phyloP scores from a whole-genome alignment of 768 basidiomycete species.

The Chalciporus piperatus region DNA sequence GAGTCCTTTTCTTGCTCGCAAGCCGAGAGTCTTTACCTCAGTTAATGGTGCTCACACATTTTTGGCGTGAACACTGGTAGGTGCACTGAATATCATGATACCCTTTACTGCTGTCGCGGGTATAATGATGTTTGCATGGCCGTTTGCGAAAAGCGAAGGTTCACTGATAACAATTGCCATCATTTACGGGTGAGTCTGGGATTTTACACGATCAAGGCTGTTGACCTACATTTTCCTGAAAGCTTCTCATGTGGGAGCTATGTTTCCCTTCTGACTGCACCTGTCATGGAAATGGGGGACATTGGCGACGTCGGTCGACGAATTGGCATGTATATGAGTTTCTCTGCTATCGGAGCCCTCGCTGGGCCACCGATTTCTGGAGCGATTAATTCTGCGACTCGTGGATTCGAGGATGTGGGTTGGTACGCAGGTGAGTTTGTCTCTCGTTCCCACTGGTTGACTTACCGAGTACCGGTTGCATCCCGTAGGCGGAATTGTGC shows the following conservation, averaged over 20 bases:
- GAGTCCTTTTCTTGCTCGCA: background rate
- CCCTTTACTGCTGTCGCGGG: constrained; percentile 58
- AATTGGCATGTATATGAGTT: constrained; percentile 60
- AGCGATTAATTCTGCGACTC: constrained; percentile 53
- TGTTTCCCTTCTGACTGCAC: constrained; percentile 52
- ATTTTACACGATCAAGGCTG: background rate
- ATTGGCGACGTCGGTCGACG: constrained; percentile 62
- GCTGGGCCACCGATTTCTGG: constrained; percentile 75
- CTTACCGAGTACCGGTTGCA: background rate
- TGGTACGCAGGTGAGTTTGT: constrained; percentile 40
- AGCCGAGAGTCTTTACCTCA: no score
- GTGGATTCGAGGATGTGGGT: constrained; percentile 37
- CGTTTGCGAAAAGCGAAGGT: constrained; percentile 46
- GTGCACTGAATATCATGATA: constrained; percentile 65
- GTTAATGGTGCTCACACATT: background rate
- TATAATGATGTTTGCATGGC: constrained; percentile 68
- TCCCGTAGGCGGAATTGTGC: constrained; percentile 34
- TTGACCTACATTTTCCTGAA: background rate
- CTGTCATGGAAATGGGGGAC: constrained; percentile 60
- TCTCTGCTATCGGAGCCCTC: constrained; percentile 60
- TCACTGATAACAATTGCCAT: constrained; percentile 53
- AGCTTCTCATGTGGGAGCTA: constrained; percentile 65
- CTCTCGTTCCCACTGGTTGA: background rate
- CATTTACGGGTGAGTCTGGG: constrained; percentile 57
- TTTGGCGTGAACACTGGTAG: constrained; percentile 34